A percentile compares a stretch with the other conserved stretches of the same genome.
These are phyloP conservation scores for Hymenoscyphus albidus DNA, from an alignment of 2,329 filamentous ascomycete genomes.

Conservation along the genomic window DNA sequence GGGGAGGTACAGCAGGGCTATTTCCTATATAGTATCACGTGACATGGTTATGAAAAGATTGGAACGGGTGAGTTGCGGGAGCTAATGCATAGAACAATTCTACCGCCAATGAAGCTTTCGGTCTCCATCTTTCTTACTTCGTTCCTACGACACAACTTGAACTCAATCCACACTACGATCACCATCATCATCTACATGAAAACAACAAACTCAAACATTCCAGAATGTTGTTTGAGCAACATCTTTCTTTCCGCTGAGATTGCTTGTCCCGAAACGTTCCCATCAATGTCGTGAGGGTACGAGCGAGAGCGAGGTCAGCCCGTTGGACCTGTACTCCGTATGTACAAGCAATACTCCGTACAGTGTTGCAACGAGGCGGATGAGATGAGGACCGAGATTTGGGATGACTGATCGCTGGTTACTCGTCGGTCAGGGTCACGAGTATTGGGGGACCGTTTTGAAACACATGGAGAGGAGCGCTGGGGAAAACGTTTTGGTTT, in stretches of 20 bases:
- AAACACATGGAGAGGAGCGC: neutral
- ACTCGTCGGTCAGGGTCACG: neutral
- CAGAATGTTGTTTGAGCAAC: neutral
- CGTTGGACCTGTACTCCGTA: neutral
- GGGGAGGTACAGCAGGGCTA: too few species aligned
- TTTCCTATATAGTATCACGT: neutral
- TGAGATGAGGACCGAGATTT: neutral
- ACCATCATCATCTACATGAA: neutral
- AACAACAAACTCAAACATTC: neutral
- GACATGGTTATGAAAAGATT: neutral
- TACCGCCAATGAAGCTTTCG: neutral
- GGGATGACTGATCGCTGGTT: neutral
- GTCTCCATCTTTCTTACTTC: neutral
- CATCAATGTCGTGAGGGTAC: neutral
- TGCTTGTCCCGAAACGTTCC: neutral
- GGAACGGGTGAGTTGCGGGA: too few species aligned
- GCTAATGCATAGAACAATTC: too few species aligned
- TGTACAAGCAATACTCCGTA: neutral
- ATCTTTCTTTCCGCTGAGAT: neutral
- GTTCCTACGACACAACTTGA: neutral
- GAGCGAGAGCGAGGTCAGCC: neutral
- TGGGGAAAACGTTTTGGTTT: conserved; percentile 3
- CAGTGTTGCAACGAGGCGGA: neutral
- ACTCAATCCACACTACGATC: neutral
- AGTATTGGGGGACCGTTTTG: neutral